Evolutionary conservation across 148 eudicot species (phyloP), one percentile per base, ranked within the genome.

Genomic region (Fagopyrum tataricum): DNA sequence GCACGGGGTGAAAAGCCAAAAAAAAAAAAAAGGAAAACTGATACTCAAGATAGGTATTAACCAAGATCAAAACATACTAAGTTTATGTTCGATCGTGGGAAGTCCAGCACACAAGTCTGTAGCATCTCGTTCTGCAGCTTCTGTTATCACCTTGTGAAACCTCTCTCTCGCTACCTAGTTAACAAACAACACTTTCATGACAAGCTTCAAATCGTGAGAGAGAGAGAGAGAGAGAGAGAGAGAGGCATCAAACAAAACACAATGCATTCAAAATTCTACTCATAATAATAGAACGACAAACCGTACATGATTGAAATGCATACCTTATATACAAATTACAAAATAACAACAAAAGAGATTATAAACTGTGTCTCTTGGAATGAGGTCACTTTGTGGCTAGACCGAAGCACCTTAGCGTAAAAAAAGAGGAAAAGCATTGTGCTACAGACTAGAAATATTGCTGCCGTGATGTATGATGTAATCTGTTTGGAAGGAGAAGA

Each of bases 111-210:
- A 78, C 47, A 82, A 66, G 44, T 85, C 79, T 15, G 85, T 61
- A 69, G 78, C 18, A 26, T 86, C 90, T 73, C 75, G 79, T 58
- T 86, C 86, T 75, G 83, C 96, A 44, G 94, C 92, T 78, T 82
- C 84, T 75, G 96, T 77, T 79, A 95, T 87, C 78, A 87, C 89
- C 85, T 90, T 87, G 73, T 84, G 85, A 81, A 92, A 72, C 83
- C 81, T 85, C 81, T 78, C 81, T 86, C 82, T 90, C 43, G 90
- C 87, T 74, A 80, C 93, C 99, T 95, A 83, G 74, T 78, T 80
- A 77, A 83, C 73, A 72, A 76, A 75, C 79, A 79, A 61, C 49
- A 53, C 49, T 73, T 64, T 86, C 69, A 86, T 77, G 78, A 82
- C 70, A 40, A 18, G 73, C 42, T 64, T 15, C 43, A 37, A 37